phyloP scores from a whole-genome alignment of 1,284 basidiomycete species.

The Rhodotorula sp. region DNA sequence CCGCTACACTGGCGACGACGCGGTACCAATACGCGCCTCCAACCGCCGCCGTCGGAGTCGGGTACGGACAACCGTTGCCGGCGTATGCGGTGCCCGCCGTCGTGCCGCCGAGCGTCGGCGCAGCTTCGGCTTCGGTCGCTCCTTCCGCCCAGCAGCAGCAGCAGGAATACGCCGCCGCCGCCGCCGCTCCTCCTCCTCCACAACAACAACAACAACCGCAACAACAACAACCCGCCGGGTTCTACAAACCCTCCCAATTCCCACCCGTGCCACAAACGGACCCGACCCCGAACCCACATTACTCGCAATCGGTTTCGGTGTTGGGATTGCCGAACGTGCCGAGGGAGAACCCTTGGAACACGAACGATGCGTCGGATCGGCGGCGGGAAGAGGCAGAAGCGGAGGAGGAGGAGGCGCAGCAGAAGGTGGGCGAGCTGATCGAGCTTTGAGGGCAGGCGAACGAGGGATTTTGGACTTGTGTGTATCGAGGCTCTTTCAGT shows the following conservation, averaged over 20 bases:
- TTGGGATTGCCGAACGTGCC: slow-evolving; percentile 30
- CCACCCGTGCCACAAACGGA: slow-evolving; percentile 18
- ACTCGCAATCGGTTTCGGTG: neutral
- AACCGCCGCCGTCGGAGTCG: neutral
- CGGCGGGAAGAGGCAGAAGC: neutral
- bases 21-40: slow-evolving; percentile 6
- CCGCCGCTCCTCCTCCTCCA: neutral
- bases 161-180: neutral
- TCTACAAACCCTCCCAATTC: slow-evolving; percentile 35
- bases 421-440: slow-evolving; percentile 35
- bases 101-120: neutral
- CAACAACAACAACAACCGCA: neutral
- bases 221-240: slow-evolving; percentile 21
- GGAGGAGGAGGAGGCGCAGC: slow-evolving; percentile 4
- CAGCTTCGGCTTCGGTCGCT: neutral
- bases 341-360: neutral
- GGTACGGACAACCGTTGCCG: slow-evolving; percentile 21
- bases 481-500: no score
- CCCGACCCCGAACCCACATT: neutral
- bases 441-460: slow-evolving; percentile 10
- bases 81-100: slow-evolving; percentile 9
- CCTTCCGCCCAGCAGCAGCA: neutral
- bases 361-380: neutral
- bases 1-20: neutral
- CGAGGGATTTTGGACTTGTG: no score